Evolutionary conservation across 2,329 filamentous ascomycete genomes (phyloP), one percentile per base, ranked within the genome.

Genomic region (Waltergamsia citrina): DNA sequence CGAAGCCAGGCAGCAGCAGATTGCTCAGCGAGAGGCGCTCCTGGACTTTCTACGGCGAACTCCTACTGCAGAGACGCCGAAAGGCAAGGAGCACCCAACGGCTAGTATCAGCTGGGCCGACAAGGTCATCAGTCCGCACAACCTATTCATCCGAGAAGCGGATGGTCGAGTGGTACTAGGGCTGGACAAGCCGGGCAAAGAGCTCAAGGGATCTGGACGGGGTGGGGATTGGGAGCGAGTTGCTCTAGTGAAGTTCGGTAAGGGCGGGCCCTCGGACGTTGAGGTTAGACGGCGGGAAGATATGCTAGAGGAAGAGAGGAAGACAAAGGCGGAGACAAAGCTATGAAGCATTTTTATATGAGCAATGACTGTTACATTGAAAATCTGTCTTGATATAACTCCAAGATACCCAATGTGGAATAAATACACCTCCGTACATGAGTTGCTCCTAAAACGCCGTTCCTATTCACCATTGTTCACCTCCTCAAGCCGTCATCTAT

Each of bases 181-280:
- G 0, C 48, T 82, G n/a, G 71, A 77, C 34, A 66, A 64, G 43
- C 71, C 75, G 0, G 74, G 74, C 0, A 60, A 56, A 4, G 76
- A 80, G 50, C 53, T 80, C 23, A 57, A 56, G 43, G 63, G 46
- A 0, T 59, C 49, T 3, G 61, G 50, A 3, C 57, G 69, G 32
- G 65, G 63, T 1, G 78, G 78, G 1, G 78, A 81, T 41, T 62
- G 54, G 51, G 65, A 76, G 43, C 62, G 65, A n/a, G 73, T 79
- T 7, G 67, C 79, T 12, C 41, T 81, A 40, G 67, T 76, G 4
- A 59, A 55, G 33, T 74, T 77, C 48, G 51, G 41, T 6, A 70
- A 63, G 49, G 67, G 56, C 1, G 69, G 65, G 2, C 71, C 71
- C 16, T 58, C 54, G 29, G 53, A 71, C 37, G 59, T 78, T 3